These are phyloP conservation scores for Lomentospora prolificans DNA, from an alignment of 2,329 filamentous ascomycete genomes.

Conservation along the genomic window DNA sequence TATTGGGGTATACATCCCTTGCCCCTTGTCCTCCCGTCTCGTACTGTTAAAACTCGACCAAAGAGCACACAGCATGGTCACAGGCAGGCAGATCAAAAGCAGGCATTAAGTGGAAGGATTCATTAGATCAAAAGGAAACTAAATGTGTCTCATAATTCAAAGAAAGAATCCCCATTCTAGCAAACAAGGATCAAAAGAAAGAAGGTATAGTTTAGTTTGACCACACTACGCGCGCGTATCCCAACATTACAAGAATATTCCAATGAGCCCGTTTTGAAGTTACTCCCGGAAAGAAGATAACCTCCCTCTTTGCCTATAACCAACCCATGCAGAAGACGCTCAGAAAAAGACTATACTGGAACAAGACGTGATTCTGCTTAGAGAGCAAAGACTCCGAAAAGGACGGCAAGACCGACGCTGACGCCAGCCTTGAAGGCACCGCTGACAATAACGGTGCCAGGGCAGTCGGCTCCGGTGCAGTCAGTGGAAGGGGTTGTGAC, in stretches of 20 bases:
- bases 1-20: too few species aligned
- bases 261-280: too few species aligned
- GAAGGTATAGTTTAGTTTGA: not conserved
- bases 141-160: too few species aligned
- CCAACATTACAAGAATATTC: too few species aligned
- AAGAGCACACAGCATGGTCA: too few species aligned
- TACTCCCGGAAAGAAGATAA: too few species aligned
- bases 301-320: not conserved
- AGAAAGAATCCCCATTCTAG: not conserved
- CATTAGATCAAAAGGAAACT: too few species aligned
- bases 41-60: too few species aligned
- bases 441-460: not conserved
- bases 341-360: not conserved
- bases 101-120: not conserved
- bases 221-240: not conserved
- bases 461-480: not conserved
- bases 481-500: not conserved
- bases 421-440: not conserved
- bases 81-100: not conserved
- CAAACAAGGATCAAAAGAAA: not conserved
- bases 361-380: not conserved
- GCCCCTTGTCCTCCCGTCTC: too few species aligned
- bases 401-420: slow-evolving; percentile 3
- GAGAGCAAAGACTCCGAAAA: slow-evolving; percentile 3
- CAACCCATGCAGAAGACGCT: not conserved